Evolutionary conservation across 352 stramenopile genomes (phyloP).

Genomic region (Globisporangium canariense): DNA sequence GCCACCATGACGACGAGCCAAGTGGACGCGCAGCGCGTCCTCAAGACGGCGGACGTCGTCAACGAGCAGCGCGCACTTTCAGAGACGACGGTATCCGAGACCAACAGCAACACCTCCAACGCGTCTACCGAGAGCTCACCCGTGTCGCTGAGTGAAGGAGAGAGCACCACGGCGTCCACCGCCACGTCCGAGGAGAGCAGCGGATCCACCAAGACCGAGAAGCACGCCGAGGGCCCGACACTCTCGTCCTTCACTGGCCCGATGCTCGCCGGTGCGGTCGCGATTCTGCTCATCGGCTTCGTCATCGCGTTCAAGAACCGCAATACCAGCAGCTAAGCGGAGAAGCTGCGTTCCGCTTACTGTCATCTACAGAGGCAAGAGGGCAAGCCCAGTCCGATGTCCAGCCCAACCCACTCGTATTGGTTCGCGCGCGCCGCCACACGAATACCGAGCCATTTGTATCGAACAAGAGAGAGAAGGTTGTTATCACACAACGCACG

Average conservation of each 20-base stretch:
- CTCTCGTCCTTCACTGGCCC: conserved; percentile 41
- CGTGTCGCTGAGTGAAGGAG: background rate
- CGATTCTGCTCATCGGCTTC: conserved; percentile 53
- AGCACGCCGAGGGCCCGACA: conserved; percentile 17
- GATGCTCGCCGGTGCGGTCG: conserved; percentile 38
- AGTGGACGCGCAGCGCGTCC: too few species aligned
- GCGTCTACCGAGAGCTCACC: too few species aligned
- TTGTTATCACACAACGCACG: background rate
- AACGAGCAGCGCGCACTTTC: too few species aligned
- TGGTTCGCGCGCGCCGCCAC: background rate
- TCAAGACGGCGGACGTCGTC: too few species aligned
- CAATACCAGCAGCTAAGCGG: background rate
- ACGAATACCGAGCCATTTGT: background rate
- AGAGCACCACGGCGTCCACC: conserved; percentile 7
- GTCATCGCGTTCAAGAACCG: conserved; percentile 56
- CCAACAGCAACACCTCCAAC: background rate
- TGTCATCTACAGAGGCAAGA: too few species aligned
- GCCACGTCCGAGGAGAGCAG: background rate
- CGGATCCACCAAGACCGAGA: conserved; percentile 1
- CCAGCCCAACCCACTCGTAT: conserved; percentile 2
- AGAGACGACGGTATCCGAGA: background rate
- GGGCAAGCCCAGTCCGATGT: too few species aligned
- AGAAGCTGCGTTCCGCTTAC: too few species aligned
- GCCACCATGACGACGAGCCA: too few species aligned
- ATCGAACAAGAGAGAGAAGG: background rate